phyloP scores from a whole-genome alignment of 306 rosid species.

The Rosa lucieae region DNA sequence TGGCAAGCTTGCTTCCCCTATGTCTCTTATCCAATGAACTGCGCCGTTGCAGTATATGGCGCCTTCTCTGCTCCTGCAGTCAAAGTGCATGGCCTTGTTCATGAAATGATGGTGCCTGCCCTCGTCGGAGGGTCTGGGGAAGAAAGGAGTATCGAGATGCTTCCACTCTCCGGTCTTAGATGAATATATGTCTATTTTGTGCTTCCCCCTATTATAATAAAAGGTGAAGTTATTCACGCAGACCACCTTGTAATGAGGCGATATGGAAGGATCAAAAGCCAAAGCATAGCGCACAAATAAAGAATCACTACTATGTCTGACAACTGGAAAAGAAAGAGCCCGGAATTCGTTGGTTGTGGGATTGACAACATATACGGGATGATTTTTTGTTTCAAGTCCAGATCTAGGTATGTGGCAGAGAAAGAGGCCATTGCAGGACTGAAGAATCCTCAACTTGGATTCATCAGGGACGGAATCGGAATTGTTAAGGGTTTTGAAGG shows the following conservation, averaged over 20 bases:
- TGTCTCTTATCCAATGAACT: not conserved
- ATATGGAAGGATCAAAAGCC: not conserved
- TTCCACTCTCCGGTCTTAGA: not conserved
- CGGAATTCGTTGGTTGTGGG: not conserved
- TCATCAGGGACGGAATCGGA: not conserved
- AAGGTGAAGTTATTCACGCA: not conserved
- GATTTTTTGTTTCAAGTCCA: no score
- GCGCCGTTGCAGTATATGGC: no score
- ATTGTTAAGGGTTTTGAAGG: not conserved
- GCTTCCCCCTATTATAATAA: not conserved
- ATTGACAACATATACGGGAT: not conserved
- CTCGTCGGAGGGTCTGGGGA: not conserved
- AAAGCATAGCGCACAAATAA: not conserved
- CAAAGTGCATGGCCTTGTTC: not conserved
- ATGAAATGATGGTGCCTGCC: not conserved
- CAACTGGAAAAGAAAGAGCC: not conserved
- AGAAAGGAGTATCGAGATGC: not conserved
- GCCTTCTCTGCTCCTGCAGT: no score
- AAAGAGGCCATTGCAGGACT: not conserved
- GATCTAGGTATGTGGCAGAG: not conserved
- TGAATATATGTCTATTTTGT: not conserved
- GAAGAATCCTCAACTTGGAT: not conserved
- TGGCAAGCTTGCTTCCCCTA: not conserved
- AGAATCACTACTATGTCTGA: rapidly evolving
- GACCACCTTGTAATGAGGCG: not conserved